These are phyloP conservation scores for Sporisorium graminicola DNA, from an alignment of 1,284 basidiomycete species.

Conservation along the genomic window DNA sequence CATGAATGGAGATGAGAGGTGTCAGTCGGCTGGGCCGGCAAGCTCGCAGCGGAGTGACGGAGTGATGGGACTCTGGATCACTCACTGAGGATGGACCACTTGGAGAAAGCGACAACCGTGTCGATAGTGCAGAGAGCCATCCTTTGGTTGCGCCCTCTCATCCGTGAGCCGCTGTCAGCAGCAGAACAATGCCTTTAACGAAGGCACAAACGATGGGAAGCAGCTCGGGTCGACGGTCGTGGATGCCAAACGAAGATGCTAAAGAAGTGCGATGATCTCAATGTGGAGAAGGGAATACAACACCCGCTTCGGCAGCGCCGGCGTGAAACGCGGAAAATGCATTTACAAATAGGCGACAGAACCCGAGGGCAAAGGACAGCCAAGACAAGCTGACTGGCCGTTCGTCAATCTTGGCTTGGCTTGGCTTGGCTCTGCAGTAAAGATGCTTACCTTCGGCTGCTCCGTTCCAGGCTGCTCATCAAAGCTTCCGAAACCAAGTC, in stretches of 20 bases:
- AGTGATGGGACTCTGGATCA: neutral
- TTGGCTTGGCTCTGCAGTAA: neutral
- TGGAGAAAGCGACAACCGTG: conserved; percentile 19
- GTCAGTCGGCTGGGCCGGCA: neutral
- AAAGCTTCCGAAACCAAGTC: no score
- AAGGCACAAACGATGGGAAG: neutral
- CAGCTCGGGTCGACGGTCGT: no score
- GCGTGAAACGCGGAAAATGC: no score
- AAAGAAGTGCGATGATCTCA: neutral
- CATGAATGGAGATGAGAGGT: neutral
- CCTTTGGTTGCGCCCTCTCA: neutral
- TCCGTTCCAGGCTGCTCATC: no score
- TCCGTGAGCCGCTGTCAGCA: neutral
- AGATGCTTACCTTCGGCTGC: no score
- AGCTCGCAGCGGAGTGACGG: neutral
- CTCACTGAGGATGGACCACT: conserved; percentile 35
- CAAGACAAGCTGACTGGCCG: conserved; percentile 4
- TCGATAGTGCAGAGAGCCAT: conserved; percentile 36
- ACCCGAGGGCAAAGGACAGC: neutral
- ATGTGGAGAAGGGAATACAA: neutral
- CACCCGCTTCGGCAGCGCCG: no score
- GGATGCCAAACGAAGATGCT: neutral
- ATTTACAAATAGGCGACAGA: no score
- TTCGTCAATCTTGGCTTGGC: neutral
- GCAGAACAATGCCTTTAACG: neutral